Conservation (phyloP, 345 rosid species). For the Rhodamnia argentea region DNA sequence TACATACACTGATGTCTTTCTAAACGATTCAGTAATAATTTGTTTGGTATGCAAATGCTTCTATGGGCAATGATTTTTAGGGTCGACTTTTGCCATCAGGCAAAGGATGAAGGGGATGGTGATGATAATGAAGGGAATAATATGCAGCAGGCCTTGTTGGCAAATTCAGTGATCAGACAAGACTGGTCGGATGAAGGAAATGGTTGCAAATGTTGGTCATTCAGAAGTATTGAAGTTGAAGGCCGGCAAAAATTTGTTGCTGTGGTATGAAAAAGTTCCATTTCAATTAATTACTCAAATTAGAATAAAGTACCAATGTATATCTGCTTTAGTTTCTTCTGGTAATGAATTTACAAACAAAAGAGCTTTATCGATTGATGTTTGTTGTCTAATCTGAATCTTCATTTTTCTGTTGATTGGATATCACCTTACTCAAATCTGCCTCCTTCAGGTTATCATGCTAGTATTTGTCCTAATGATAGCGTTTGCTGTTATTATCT, state of each 20-base stretch:
- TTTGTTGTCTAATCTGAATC: background rate
- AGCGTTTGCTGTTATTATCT: conserved; percentile 36
- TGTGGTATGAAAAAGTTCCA: conserved; percentile 20
- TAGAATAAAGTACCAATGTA: background rate
- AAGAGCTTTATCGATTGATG: background rate
- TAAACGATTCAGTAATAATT: background rate
- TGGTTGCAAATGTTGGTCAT: conserved; percentile 34
- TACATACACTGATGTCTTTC: background rate
- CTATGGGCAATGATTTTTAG: conserved; percentile 41
- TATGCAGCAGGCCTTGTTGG: conserved; percentile 33
- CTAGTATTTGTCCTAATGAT: conserved; percentile 38
- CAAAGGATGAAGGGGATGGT: conserved; percentile 37
- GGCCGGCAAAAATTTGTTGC: conserved; percentile 52
- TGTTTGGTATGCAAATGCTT: conserved; percentile 11
- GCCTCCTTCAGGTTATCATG: conserved; percentile 22
- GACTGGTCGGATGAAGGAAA: background rate
- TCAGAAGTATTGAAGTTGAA: conserved; percentile 36
- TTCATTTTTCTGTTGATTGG: background rate
- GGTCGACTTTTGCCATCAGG: conserved; percentile 78
- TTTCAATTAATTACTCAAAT: background rate
- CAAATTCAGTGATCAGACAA: conserved; percentile 4
- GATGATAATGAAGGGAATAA: conserved; percentile 35
- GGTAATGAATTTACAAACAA: background rate
- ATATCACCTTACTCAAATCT: background rate
- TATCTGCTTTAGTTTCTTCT: background rate